phyloP scores from a whole-genome alignment of 2,329 filamentous ascomycete genomes.

The Dactylellina drechsleri region DNA sequence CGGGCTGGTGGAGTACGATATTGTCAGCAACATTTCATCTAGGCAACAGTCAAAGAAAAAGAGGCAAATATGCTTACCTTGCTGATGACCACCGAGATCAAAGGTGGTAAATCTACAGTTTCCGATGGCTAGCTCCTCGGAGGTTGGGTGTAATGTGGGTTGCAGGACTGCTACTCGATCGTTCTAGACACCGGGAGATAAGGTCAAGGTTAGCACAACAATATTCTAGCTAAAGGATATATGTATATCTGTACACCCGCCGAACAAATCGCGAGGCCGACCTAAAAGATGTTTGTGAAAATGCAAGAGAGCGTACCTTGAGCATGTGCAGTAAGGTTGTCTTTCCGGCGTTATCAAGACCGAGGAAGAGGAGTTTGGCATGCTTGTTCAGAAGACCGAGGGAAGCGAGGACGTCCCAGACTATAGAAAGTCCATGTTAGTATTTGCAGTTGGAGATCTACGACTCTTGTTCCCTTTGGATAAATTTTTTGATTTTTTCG shows the following conservation, averaged over 20 bases:
- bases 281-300: conserved; percentile 16
- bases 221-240: conserved; percentile 1
- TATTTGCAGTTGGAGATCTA: not conserved
- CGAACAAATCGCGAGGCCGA: too few species aligned
- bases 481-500: conserved; percentile 6
- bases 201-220: conserved; percentile 48
- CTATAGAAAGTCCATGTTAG: conserved; percentile 63
- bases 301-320: conserved; percentile 72
- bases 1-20: conserved; percentile 69
- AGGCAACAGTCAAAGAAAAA: conserved; percentile 17
- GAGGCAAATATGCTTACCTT: conserved; percentile 69
- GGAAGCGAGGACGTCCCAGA: conserved; percentile 88
- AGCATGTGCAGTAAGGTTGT: conserved; percentile 94
- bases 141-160: conserved; percentile 90
- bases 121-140: conserved; percentile 90
- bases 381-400: conserved; percentile 94
- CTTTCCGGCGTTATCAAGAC: conserved; percentile 93
- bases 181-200: conserved; percentile 69
- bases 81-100: conserved; percentile 91
- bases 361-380: conserved; percentile 91
- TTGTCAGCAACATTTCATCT: conserved; percentile 32
- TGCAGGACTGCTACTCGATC: conserved; percentile 91
- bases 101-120: conserved; percentile 96
- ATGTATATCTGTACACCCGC: too few species aligned
- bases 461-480: not conserved